phyloP scores from a whole-genome alignment of 2,329 filamentous ascomycete genomes.

The Orbilia javanica region DNA sequence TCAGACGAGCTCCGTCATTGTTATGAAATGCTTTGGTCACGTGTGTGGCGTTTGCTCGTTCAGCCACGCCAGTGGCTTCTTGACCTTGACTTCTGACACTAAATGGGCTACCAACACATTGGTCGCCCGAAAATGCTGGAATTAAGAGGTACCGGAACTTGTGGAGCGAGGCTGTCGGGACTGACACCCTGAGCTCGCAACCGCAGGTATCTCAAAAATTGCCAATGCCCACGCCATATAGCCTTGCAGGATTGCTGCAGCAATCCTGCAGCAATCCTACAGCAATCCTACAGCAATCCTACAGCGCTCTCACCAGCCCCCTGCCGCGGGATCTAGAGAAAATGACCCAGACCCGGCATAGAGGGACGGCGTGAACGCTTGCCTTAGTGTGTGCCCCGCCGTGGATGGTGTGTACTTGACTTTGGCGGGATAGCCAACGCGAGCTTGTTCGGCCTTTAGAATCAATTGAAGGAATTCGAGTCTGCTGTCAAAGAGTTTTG shows the following conservation, averaged over 20 bases:
- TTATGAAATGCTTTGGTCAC: too few relatives aligned
- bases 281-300: neutral
- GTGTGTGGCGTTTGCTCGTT: too few relatives aligned
- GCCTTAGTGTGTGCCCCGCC: neutral
- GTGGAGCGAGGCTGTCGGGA: neutral
- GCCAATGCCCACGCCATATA: neutral
- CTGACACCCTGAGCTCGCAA: neutral
- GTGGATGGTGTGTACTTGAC: too few relatives aligned
- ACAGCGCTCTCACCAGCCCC: constrained; percentile 1
- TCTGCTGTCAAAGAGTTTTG: neutral
- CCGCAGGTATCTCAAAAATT: neutral
- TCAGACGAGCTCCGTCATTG: too few relatives aligned
- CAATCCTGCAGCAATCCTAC: neutral
- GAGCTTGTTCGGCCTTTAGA: constrained; percentile 1
- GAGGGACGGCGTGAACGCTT: neutral
- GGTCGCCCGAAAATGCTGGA: constrained; percentile 3
- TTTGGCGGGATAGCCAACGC: constrained; percentile 3
- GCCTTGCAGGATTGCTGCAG: too few relatives aligned
- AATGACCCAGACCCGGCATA: neutral
- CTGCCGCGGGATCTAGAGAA: neutral
- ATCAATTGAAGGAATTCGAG: constrained; percentile 9
- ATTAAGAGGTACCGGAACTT: constrained; percentile 7
- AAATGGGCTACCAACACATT: neutral
- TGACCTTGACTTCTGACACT: too few relatives aligned
- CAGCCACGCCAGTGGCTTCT: too few relatives aligned